Percentiles rank a stretch among this genome's conserved stretches.
These are phyloP conservation scores for Phytophthora meadii DNA, from an alignment of 352 stramenopile genomes.

Conservation along the genomic window DNA sequence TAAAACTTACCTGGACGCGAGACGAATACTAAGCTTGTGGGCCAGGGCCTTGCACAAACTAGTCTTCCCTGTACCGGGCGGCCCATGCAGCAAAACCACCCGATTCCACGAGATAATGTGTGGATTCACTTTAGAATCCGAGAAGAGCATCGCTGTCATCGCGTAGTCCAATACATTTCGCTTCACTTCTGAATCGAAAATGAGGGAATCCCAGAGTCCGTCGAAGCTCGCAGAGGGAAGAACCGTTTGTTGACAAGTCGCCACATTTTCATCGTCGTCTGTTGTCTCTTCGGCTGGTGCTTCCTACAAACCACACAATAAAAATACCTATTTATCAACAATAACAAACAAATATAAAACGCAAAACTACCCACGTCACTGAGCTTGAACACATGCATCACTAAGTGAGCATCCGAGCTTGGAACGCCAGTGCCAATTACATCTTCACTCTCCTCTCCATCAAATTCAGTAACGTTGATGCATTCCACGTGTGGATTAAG, in stretches of 20 bases:
- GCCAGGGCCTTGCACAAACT: constrained; percentile 92
- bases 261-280: constrained; percentile 82
- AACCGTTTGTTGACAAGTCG: constrained; percentile 79
- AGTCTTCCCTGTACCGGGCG: constrained; percentile 94
- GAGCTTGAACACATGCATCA: constrained; percentile 80
- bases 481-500: constrained; percentile 45
- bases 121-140: constrained; percentile 81
- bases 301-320: constrained; percentile 49
- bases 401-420: constrained; percentile 46
- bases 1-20: constrained; percentile 60
- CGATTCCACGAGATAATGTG: constrained; percentile 93
- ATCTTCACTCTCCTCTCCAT: constrained; percentile 17
- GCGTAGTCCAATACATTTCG: constrained; percentile 87
- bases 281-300: constrained; percentile 69
- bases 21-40: constrained; percentile 92
- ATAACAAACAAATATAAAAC: not conserved
- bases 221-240: constrained; percentile 75
- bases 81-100: constrained; percentile 92
- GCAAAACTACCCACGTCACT: constrained; percentile 49
- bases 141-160: constrained; percentile 91
- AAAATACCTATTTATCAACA: not conserved
- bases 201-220: constrained; percentile 86
- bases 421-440: constrained; percentile 18
- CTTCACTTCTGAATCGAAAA: constrained; percentile 88
- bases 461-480: constrained; percentile 56